These are phyloP conservation scores for Vinca major DNA, from an alignment of 305 asterid species.

Conservation along the genomic window DNA sequence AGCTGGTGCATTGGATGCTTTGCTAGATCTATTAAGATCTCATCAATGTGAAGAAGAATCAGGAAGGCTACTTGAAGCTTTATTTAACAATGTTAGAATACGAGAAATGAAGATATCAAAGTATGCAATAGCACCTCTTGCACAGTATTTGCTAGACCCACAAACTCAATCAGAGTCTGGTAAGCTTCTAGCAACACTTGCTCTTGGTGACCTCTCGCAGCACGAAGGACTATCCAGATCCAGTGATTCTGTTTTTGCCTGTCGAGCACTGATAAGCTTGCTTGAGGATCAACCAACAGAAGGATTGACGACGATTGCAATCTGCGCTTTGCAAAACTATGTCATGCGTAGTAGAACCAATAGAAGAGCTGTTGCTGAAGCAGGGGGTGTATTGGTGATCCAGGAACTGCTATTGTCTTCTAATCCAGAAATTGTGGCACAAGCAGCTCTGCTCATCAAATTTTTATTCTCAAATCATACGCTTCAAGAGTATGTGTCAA, in stretches of 20 bases:
- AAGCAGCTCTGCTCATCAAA: constrained; percentile 63
- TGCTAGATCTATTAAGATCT: constrained; percentile 71
- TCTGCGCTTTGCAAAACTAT: constrained; percentile 80
- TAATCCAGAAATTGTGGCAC: constrained; percentile 51
- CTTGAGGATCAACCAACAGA: constrained; percentile 82
- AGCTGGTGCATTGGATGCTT: constrained; percentile 75
- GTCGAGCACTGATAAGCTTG: constrained; percentile 57
- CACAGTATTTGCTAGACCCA: constrained; percentile 82
- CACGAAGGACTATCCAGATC: constrained; percentile 82
- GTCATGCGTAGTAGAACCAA: constrained; percentile 78
- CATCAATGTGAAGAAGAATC: constrained; percentile 71
- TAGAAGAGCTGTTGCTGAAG: constrained; percentile 82
- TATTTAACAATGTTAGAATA: constrained; percentile 52
- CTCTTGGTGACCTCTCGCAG: constrained; percentile 85
- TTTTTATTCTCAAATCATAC: constrained; percentile 78
- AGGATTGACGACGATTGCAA: constrained; percentile 67
- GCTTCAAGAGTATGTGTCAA: constrained; percentile 78
- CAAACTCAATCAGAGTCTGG: constrained; percentile 68
- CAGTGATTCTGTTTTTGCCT: constrained; percentile 65
- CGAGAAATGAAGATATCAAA: constrained; percentile 72
- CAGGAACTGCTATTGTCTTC: constrained; percentile 62
- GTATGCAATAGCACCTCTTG: constrained; percentile 75
- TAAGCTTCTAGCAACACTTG: constrained; percentile 71
- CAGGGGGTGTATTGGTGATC: constrained; percentile 68
- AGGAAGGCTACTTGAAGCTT: constrained; percentile 60